Conservation (phyloP, 2,329 filamentous ascomycete genomes). For the Didymella exigua region DNA sequence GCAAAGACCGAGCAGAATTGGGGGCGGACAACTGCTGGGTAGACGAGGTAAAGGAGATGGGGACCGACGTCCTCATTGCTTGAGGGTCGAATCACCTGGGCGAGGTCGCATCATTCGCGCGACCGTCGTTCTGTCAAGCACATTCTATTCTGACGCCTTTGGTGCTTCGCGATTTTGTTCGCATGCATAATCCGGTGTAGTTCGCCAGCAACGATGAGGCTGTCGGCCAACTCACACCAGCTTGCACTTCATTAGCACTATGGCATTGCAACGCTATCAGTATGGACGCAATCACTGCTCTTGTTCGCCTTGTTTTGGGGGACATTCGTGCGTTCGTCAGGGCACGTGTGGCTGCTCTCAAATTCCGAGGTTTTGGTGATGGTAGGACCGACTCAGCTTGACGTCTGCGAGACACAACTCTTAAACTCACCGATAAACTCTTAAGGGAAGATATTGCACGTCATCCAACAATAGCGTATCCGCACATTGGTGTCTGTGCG, state of each 20-base stretch:
- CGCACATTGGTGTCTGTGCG: background rate
- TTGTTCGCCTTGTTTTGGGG: background rate
- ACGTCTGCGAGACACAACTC: background rate
- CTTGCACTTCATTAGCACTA: background rate
- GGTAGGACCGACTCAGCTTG: background rate
- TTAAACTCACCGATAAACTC: background rate
- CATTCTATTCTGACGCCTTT: background rate
- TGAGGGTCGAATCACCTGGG: conserved; percentile 10
- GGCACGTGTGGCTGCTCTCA: background rate
- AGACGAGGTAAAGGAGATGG: conserved; percentile 40
- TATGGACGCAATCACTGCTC: background rate
- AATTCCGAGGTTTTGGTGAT: background rate
- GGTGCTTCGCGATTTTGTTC: background rate
- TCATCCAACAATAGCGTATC: background rate
- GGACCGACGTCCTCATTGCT: conserved; percentile 42
- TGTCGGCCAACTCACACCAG: background rate
- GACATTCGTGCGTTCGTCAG: background rate
- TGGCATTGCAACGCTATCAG: background rate
- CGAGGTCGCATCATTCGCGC: too few species aligned
- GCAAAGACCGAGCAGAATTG: conserved; percentile 31
- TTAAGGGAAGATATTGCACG: background rate
- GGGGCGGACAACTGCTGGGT: conserved; percentile 43
- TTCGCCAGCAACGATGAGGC: background rate
- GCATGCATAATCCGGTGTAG: background rate
- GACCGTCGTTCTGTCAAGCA: background rate